These are phyloP conservation scores for Sporisorium graminicola DNA, from an alignment of 1,284 basidiomycete species.

Conservation along the genomic window DNA sequence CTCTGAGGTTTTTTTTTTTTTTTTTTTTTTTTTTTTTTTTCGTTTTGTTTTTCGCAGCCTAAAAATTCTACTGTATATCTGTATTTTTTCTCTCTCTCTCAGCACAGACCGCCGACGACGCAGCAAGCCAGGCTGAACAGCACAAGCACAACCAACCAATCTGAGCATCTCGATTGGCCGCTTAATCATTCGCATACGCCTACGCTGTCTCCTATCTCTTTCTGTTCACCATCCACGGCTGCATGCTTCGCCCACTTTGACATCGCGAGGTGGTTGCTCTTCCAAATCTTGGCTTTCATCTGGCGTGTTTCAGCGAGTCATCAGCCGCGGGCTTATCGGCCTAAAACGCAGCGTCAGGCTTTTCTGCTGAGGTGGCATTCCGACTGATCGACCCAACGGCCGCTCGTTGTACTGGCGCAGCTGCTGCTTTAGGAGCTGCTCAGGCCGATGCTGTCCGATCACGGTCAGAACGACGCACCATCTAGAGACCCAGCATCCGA, in stretches of 20 bases:
- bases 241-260: conserved; percentile 3
- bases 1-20: neutral
- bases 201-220: neutral
- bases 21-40: neutral
- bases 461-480: conserved; percentile 15
- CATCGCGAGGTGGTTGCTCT: neutral
- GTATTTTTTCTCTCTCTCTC: conserved; percentile 6
- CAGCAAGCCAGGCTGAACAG: too few relatives aligned
- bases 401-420: neutral
- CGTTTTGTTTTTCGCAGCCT: too few relatives aligned
- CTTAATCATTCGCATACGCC: neutral
- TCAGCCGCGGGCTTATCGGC: conserved; percentile 8
- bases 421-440: conserved; percentile 8
- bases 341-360: neutral
- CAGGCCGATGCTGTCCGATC: conserved; percentile 31
- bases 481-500: conserved; percentile 4
- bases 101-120: conserved; percentile 21
- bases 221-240: neutral
- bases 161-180: too few relatives aligned
- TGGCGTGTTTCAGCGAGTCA: neutral
- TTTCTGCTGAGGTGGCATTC: conserved; percentile 4
- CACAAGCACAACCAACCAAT: too few relatives aligned
- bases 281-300: neutral
- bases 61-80: neutral
- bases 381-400: conserved; percentile 1